Conservation (phyloP, 176 grass and related monocot species). For the Hsuehochloa calcarea region DNA sequence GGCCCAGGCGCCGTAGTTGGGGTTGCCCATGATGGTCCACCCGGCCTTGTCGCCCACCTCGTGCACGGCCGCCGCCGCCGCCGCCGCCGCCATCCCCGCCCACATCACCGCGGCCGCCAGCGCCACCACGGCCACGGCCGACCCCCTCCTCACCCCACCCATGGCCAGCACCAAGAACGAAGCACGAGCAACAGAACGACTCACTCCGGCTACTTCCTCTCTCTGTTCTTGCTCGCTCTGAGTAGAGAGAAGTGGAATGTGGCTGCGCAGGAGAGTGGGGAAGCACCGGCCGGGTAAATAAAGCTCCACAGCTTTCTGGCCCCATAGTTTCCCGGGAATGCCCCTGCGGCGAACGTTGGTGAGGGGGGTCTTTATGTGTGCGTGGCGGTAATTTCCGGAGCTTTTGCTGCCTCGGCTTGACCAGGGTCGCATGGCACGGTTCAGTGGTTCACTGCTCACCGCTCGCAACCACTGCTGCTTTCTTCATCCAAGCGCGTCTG, state of each 20-base stretch:
- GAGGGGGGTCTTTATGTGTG: neutral
- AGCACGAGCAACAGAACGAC: neutral
- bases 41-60: slow-evolving; percentile 55
- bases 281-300: slow-evolving; percentile 20
- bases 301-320: slow-evolving; percentile 6
- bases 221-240: neutral
- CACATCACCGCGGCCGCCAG: neutral
- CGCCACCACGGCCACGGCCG: neutral
- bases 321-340: slow-evolving; percentile 1
- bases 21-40: slow-evolving; percentile 54
- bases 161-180: neutral
- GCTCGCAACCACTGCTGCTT: neutral
- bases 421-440: neutral
- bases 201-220: neutral
- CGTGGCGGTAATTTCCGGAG: neutral
- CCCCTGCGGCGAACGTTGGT: neutral
- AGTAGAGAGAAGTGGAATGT: neutral
- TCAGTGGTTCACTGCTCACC: neutral
- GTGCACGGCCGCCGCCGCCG: slow-evolving; percentile 52
- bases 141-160: neutral
- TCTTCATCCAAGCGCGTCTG: neutral
- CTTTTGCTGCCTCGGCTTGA: neutral
- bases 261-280: slow-evolving; percentile 1
- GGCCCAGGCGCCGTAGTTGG: slow-evolving; percentile 58
- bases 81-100: slow-evolving; percentile 38